Conservation (phyloP, 495 filamentous ascomycete species). For the Parmelia sp. region DNA sequence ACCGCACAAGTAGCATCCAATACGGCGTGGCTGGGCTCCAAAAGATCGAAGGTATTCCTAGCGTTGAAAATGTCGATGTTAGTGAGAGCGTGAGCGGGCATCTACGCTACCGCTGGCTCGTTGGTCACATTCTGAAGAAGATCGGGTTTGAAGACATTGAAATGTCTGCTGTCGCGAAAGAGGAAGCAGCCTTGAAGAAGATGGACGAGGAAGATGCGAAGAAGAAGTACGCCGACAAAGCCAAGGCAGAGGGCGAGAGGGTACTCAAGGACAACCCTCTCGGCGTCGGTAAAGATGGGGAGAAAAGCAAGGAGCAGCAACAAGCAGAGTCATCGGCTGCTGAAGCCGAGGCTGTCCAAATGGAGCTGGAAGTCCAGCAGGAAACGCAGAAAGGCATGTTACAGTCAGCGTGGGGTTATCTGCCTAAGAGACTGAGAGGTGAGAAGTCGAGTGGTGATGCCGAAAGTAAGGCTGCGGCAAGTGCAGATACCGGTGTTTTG, state of each 20-base stretch:
- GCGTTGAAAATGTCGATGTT: slow-evolving; percentile 70
- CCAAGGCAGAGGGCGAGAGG: slow-evolving; percentile 34
- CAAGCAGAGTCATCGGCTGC: slow-evolving; percentile 19
- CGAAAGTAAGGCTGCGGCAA: slow-evolving; percentile 14
- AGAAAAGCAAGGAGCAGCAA: slow-evolving; percentile 34
- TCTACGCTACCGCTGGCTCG: slow-evolving; percentile 61
- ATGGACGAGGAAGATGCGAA: slow-evolving; percentile 48
- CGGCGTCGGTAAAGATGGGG: slow-evolving; percentile 31
- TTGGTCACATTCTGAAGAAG: slow-evolving; percentile 59
- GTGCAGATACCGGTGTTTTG: slow-evolving; percentile 12
- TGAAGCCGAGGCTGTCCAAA: slow-evolving; percentile 28
- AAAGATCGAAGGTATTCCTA: slow-evolving; percentile 54
- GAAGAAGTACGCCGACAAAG: slow-evolving; percentile 21
- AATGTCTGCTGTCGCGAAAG: slow-evolving; percentile 48
- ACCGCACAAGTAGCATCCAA: slow-evolving; percentile 70
- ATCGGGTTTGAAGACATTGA: slow-evolving; percentile 65
- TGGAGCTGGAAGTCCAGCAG: slow-evolving; percentile 41
- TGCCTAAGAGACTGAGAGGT: slow-evolving; percentile 5
- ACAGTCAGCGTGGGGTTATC: slow-evolving; percentile 28
- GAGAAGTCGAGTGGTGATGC: slow-evolving; percentile 16
- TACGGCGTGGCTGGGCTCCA: slow-evolving; percentile 71
- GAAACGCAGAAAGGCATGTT: slow-evolving; percentile 50
- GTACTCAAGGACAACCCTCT: slow-evolving; percentile 29
- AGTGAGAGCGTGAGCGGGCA: slow-evolving; percentile 68
- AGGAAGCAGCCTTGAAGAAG: slow-evolving; percentile 50